Base-by-base conservation (phyloP, 495 filamentous ascomycete species). In the Wilcoxina mikolae region DNA sequence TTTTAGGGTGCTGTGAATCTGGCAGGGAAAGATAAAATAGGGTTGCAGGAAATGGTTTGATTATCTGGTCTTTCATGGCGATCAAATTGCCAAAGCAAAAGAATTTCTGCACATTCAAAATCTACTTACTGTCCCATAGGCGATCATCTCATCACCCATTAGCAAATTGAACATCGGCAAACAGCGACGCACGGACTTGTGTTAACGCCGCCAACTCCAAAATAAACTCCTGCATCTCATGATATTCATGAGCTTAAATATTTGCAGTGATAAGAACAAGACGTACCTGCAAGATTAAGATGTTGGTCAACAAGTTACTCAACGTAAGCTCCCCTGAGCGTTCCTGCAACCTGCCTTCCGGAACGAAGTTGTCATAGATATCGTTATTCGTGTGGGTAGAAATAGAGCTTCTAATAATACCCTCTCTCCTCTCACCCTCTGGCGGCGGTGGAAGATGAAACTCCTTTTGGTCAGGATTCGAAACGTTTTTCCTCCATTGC, bases 141-240 rank as follows among this genome's bases (percentile, higher is more conserved):
- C n/a, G n/a, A n/a, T n/a, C n/a, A n/a, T 7, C 31, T 35, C 31
- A 35, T 15, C 31, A 35, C 31, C 15, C 31, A 17, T 53, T 63
- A 23, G 61, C 72, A 72, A 82, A 87, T 52, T 76, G 79, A 9
- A 94, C 83, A 68, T 98, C 91, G 38, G 79, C 81, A 70, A 95
- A 94, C 35, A 96, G 61, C 47, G 81, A 84, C 2, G 87, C 85
- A 50, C 91, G 73, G 10, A 88, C 82, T 62, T 96, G 87, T 50
- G 94, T 76, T 61, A 94, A 68, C 7, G 89, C 90, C 2, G 87
- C 82, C 31, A 96, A 66, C 69, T 98, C 91, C 41, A 96, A 71
- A 4, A 95, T 68, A 66, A 98, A 98, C 58, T 93, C 85, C 66
- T 82, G 73, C 72, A 76, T 68, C 33, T 73, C 70, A 59, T 78